A percentile compares a stretch with the other conserved stretches of the same genome.
These are phyloP conservation scores for Echites panduratus DNA, from an alignment of 257 asterid genomes.

Conservation along the genomic window DNA sequence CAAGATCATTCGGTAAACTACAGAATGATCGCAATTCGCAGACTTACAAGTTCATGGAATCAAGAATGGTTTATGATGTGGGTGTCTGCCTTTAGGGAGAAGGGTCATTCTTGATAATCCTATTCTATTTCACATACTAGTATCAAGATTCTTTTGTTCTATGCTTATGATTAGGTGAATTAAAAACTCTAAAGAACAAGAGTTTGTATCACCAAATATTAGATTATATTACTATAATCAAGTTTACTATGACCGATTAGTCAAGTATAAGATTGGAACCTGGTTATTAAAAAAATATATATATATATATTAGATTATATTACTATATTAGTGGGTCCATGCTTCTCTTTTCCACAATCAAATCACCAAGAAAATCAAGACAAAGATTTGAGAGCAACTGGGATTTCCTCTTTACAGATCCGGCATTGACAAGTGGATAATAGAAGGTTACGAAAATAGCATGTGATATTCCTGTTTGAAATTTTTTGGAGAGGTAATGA, in stretches of 20 bases:
- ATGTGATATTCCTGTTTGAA: not conserved
- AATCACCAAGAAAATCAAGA: slow-evolving; percentile 8
- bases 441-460: not conserved
- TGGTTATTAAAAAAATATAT: too few relatives aligned
- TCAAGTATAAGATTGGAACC: too few relatives aligned
- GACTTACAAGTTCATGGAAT: not conserved
- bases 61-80: not conserved
- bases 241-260: too few relatives aligned
- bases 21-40: slow-evolving; percentile 11
- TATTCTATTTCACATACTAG: not conserved
- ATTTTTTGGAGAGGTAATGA: not conserved
- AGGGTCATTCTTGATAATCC: slow-evolving; percentile 1
- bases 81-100: slow-evolving; percentile 16
- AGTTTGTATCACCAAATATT: not conserved
- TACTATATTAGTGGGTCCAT: not conserved
- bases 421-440: not conserved
- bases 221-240: not conserved
- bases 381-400: slow-evolving; percentile 13
- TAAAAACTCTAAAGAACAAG: not conserved
- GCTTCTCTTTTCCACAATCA: slow-evolving; percentile 10
- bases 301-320: too few relatives aligned
- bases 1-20: not conserved
- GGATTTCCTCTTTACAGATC: slow-evolving; percentile 15
- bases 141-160: not conserved
- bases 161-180: not conserved